Conservation (phyloP, 352 stramenopile genomes). For the Sclerospora graminicola region DNA sequence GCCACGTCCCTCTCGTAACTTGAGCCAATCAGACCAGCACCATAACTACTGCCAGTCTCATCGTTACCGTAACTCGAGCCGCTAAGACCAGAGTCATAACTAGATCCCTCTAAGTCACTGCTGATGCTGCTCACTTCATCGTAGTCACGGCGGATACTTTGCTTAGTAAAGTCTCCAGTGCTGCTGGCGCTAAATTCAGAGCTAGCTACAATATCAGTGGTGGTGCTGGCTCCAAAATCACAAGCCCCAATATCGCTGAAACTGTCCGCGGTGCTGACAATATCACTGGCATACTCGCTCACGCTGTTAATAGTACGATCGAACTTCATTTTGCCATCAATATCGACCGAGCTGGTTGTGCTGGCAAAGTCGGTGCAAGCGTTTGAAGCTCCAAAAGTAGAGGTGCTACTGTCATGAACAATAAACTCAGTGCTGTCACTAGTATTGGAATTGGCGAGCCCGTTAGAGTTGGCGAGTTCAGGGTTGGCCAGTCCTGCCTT, state of each 20-base stretch:
- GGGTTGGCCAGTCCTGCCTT: slow-evolving; percentile 5
- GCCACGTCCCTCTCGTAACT: slow-evolving; percentile 1
- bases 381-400: slow-evolving; percentile 14
- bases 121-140: slow-evolving; percentile 17
- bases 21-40: slow-evolving; percentile 4
- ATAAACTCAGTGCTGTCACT: slow-evolving; percentile 23
- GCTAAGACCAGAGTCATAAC: slow-evolving; percentile 13
- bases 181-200: slow-evolving; percentile 8
- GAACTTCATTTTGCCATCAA: slow-evolving; percentile 22
- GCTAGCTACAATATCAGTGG: slow-evolving; percentile 4
- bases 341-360: slow-evolving; percentile 23
- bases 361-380: slow-evolving; percentile 21
- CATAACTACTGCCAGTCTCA: slow-evolving; percentile 15
- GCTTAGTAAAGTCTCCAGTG: slow-evolving; percentile 12
- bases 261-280: slow-evolving; percentile 9
- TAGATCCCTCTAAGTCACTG: slow-evolving; percentile 20
- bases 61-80: slow-evolving; percentile 20
- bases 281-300: slow-evolving; percentile 6
- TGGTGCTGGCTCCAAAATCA: slow-evolving; percentile 9
- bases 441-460: slow-evolving; percentile 12
- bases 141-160: slow-evolving; percentile 7
- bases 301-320: slow-evolving; percentile 9
- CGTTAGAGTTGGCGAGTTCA: slow-evolving; percentile 4
- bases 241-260: neutral
- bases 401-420: slow-evolving; percentile 17